These are phyloP conservation scores for Perkinsus marinus DNA, from an alignment of 169 alveolate genomes.

Conservation along the genomic window DNA sequence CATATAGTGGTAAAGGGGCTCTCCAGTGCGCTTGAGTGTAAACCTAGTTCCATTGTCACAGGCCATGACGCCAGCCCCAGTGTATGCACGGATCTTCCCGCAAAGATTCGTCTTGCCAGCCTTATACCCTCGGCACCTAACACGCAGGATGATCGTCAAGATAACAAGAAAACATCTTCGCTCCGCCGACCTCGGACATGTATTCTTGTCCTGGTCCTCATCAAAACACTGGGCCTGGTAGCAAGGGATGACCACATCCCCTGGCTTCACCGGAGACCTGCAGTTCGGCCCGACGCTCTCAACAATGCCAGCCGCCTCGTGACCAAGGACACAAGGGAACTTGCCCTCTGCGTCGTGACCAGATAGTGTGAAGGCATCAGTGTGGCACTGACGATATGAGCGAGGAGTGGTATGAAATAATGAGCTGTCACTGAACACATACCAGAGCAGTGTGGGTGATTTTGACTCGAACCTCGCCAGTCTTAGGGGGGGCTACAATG, in stretches of 20 bases:
- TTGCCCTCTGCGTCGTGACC: conserved; percentile 67
- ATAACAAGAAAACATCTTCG: background rate
- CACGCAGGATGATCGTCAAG: background rate
- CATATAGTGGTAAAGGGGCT: conserved; percentile 59
- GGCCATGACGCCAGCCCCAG: conserved; percentile 68
- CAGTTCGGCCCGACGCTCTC: conserved; percentile 65
- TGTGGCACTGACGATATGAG: background rate
- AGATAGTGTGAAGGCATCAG: conserved; percentile 41
- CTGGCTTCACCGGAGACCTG: conserved; percentile 23
- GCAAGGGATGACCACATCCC: conserved; percentile 67
- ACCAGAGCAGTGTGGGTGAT: conserved; percentile 42
- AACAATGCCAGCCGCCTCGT: conserved; percentile 70
- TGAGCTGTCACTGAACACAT: no score
- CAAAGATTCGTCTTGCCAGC: conserved; percentile 43
- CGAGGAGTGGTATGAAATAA: background rate
- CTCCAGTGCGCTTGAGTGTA: conserved; percentile 45
- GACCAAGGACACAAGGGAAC: conserved; percentile 65
- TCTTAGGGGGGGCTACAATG: conserved; percentile 53
- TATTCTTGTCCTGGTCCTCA: background rate
- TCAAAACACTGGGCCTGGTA: conserved; percentile 30
- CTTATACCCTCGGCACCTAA: conserved; percentile 8
- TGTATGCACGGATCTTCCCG: conserved; percentile 39
- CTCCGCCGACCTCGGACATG: conserved; percentile 4
- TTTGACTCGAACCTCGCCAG: conserved; percentile 58
- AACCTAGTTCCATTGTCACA: conserved; percentile 58